Conservation (phyloP, 2,329 filamentous ascomycete genomes). For the Blastomyces emzantsi region DNA sequence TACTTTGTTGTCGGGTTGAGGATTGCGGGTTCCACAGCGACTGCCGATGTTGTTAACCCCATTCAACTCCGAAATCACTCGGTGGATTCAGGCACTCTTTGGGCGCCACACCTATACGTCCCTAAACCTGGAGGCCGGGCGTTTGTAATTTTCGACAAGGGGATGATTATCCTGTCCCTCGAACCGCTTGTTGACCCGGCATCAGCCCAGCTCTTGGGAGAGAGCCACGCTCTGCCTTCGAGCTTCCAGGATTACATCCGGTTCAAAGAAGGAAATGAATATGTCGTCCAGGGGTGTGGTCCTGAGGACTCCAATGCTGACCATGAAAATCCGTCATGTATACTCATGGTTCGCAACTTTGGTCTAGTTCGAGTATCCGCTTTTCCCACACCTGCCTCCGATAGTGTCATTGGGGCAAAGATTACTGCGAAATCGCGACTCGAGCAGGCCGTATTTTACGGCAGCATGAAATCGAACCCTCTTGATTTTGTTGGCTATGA, state of each 20-base stretch:
- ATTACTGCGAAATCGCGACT: conserved; percentile 82
- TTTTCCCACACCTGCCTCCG: conserved; percentile 32
- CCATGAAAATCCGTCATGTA: conserved; percentile 33
- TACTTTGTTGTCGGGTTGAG: conserved; percentile 68
- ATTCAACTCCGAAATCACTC: conserved; percentile 56
- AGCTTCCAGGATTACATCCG: conserved; percentile 82
- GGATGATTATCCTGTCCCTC: conserved; percentile 68
- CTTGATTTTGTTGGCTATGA: conserved; percentile 67
- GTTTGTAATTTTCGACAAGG: conserved; percentile 70
- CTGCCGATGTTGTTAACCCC: conserved; percentile 58
- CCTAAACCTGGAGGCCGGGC: conserved; percentile 71
- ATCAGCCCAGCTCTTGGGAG: conserved; percentile 63
- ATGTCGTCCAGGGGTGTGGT: conserved; percentile 43
- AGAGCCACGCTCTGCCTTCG: conserved; percentile 51
- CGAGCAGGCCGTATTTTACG: conserved; percentile 92
- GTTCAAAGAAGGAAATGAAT: conserved; percentile 50
- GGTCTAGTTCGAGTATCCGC: conserved; percentile 49
- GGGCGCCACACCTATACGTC: conserved; percentile 61
- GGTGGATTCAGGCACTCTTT: conserved; percentile 28
- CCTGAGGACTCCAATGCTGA: conserved; percentile 39
- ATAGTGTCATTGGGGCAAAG: conserved; percentile 39
- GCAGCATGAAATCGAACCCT: conserved; percentile 71
- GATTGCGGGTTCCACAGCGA: conserved; percentile 45
- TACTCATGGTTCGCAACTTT: conserved; percentile 49
- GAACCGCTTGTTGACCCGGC: conserved; percentile 58